phyloP scores from a whole-genome alignment of 2,329 filamentous ascomycete genomes.

The Intubia oerlemansii region DNA sequence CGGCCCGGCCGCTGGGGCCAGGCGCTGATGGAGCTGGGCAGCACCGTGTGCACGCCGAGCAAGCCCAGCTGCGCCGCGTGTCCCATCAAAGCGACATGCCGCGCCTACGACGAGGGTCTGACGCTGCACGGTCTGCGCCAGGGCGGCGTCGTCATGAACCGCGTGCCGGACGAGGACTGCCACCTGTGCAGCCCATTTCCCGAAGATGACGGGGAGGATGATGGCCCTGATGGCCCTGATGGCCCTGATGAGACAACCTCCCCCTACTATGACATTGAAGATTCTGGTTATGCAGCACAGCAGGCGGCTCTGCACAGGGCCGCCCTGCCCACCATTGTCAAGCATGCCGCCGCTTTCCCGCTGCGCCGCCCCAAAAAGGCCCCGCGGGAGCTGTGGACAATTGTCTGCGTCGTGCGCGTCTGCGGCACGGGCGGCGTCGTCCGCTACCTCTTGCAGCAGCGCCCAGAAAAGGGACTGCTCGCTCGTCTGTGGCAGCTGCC shows the following conservation, averaged over 20 bases:
- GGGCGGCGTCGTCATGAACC: neutral
- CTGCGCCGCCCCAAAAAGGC: conserved; percentile 29
- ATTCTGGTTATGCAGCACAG: no score
- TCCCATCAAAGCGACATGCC: conserved; percentile 28
- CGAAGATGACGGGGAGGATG: conserved; percentile 12
- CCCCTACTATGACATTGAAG: conserved; percentile 12
- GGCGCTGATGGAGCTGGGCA: conserved; percentile 43
- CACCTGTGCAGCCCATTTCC: conserved; percentile 25
- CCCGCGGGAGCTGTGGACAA: conserved; percentile 26
- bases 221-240: neutral
- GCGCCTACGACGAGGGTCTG: conserved; percentile 26
- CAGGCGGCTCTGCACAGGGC: conserved; percentile 1
- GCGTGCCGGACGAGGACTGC: conserved; percentile 22
- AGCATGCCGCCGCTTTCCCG: conserved; percentile 28
- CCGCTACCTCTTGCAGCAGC: conserved; percentile 24
- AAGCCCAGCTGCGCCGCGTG: conserved; percentile 32
- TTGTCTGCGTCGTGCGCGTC: conserved; percentile 28
- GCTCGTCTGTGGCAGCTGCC: conserved; percentile 36
- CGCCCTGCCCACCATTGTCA: conserved; percentile 13
- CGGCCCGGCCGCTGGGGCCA: conserved; percentile 40
- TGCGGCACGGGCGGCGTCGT: conserved; percentile 14
- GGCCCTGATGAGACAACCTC: conserved; percentile 10
- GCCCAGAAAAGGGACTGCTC: conserved; percentile 30
- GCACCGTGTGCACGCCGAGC: conserved; percentile 37
- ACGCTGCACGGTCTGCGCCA: conserved; percentile 7